Conservation (phyloP, 2,329 filamentous ascomycete species). For the Talaromyces piceae region DNA sequence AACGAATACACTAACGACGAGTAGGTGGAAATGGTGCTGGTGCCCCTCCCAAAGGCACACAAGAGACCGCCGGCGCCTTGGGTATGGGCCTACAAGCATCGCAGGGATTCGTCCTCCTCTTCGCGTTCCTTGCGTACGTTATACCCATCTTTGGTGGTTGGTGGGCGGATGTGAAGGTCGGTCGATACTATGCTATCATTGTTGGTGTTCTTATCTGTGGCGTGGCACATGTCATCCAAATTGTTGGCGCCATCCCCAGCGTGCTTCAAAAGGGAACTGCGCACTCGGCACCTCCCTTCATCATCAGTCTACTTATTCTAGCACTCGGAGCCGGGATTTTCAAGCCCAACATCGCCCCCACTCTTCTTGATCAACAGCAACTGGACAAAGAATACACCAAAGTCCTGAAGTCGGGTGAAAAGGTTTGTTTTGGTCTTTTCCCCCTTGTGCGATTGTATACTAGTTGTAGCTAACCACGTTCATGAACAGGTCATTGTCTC, state of each 20-base stretch:
- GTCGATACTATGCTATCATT: constrained; percentile 64
- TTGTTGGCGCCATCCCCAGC: constrained; percentile 33
- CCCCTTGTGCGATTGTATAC: neutral
- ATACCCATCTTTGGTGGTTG: constrained; percentile 56
- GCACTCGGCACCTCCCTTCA: constrained; percentile 30
- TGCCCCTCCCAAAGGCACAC: constrained; percentile 25
- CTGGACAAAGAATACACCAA: constrained; percentile 52
- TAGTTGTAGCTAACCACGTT: neutral
- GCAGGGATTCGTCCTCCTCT: constrained; percentile 51
- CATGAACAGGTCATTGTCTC: constrained; percentile 53
- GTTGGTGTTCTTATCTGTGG: constrained; percentile 46
- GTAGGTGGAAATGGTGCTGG: constrained; percentile 34
- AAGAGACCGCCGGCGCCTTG: constrained; percentile 51
- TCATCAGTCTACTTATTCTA: constrained; percentile 33
- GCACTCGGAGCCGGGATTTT: constrained; percentile 30
- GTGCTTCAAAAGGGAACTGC: constrained; percentile 29
- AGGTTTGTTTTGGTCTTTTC: constrained; percentile 25
- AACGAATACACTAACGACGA: neutral
- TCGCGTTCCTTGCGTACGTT: constrained; percentile 57
- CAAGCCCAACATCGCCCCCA: constrained; percentile 69
- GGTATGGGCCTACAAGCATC: constrained; percentile 51
- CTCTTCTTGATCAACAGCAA: constrained; percentile 64
- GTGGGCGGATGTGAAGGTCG: constrained; percentile 62
- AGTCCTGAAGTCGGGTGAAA: constrained; percentile 51
- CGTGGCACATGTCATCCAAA: constrained; percentile 60